Base-by-base conservation (phyloP, 2,329 filamentous ascomycete species). In the Calonectria pseudoturangicola region DNA sequence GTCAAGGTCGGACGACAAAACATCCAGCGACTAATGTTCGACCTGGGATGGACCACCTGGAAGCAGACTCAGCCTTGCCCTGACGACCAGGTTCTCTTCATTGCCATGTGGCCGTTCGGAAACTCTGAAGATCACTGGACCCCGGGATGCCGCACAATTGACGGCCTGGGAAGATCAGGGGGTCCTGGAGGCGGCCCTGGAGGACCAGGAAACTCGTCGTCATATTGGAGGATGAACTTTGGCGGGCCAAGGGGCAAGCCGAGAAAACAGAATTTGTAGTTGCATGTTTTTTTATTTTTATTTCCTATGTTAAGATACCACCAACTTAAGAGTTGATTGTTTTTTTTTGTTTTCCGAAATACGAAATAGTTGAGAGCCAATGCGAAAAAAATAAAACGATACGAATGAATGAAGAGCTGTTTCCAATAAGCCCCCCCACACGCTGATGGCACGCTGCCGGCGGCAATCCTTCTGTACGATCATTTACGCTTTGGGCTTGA, bases 51-150 rank as follows among this genome's bases (percentile, higher is more conserved):
- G 92, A 87, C 89, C 4, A 86, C 82, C 0, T 93, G 90, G 90
- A 92, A 90, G 76, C 85, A 87, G 63, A 90, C 90, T 65, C 83
- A 85, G 8, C 84, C 85, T 0, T 93, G 92, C 77, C 81, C 77
- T 0, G 84, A 85, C 9, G 86, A 89, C 54, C 88, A 93, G 80
- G 81, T 92, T 3, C 91, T 91, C 73, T 87, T 90, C 56, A 84
- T 92, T n/a, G 90, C 91, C 2, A 92, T 93, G 78, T 93, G 91
- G 91, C 92, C 91, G 0, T 84, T 87, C 79, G 91, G 91, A 0
- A 85, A 82, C 0, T 77, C 83, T 0, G 85, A 90, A 30, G 91
- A 93, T 77, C 89, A 91, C 76, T 86, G 80, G 79, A 65, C 78
- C 15, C 83, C 83, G 0, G 82, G 77, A 2, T 85, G 83, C 27